Percentiles rank a stretch among this genome's conserved stretches.
Evolutionary conservation across 768 basidiomycete genomes (phyloP).

Genomic region (Baorangia bicolor): DNA sequence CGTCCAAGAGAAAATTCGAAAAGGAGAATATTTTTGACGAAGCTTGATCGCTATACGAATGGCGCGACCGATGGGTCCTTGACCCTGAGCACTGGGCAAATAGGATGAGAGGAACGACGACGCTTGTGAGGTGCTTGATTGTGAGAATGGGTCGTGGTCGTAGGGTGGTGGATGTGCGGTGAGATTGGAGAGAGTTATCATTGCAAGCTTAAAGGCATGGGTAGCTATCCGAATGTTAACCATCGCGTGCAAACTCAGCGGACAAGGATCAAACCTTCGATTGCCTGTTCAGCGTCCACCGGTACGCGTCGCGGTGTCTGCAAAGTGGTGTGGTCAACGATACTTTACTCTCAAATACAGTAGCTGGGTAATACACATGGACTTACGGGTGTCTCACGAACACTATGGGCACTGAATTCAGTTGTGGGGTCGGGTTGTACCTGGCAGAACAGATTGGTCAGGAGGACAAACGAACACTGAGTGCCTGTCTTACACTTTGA

Average conservation of each 20-base stretch:
- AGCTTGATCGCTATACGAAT: slow-evolving; percentile 68
- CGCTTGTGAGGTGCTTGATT: slow-evolving; percentile 39
- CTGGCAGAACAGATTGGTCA: slow-evolving; percentile 7
- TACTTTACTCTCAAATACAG: neutral
- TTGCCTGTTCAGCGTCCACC: slow-evolving; percentile 41
- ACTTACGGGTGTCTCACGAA: slow-evolving; percentile 18
- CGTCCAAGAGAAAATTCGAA: slow-evolving; percentile 42
- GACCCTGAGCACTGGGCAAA: slow-evolving; percentile 70
- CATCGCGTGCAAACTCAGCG: neutral
- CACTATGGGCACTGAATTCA: neutral
- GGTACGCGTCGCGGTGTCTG: slow-evolving; percentile 13
- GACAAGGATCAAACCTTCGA: slow-evolving; percentile 45
- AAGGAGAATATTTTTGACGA: slow-evolving; percentile 55
- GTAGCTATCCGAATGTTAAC: slow-evolving; percentile 43
- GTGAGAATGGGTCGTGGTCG: slow-evolving; percentile 47
- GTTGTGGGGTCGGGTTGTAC: slow-evolving; percentile 13
- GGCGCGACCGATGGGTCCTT: slow-evolving; percentile 70
- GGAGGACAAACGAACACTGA: neutral
- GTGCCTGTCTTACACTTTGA: slow-evolving; percentile 15
- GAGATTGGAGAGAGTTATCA: slow-evolving; percentile 62
- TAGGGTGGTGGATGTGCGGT: slow-evolving; percentile 58
- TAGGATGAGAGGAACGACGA: slow-evolving; percentile 61
- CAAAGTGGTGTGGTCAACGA: slow-evolving; percentile 1
- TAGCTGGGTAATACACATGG: neutral
- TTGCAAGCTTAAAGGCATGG: slow-evolving; percentile 74